A percentile compares a stretch with the other conserved stretches of the same genome.
phyloP scores from a whole-genome alignment of 257 asterid species.

The Ocimum tenuiflorum region DNA sequence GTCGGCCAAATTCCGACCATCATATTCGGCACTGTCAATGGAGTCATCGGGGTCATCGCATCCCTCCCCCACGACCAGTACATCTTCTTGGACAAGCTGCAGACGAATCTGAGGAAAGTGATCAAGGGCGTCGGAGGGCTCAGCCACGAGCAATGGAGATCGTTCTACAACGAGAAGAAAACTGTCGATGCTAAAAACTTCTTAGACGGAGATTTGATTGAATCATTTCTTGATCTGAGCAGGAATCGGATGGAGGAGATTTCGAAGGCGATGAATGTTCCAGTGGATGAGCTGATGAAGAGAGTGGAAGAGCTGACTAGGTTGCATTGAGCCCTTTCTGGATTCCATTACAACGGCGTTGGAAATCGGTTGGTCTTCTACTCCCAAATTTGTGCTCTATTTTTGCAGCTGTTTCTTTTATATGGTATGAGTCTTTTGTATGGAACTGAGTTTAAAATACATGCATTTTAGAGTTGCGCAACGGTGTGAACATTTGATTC shows the following conservation, averaged over 20 bases:
- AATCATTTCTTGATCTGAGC: slow-evolving; percentile 80
- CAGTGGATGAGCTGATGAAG: slow-evolving; percentile 92
- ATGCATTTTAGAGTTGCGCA: neutral
- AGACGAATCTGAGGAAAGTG: slow-evolving; percentile 63
- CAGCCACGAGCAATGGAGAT: slow-evolving; percentile 96
- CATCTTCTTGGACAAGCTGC: slow-evolving; percentile 73
- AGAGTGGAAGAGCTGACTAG: slow-evolving; percentile 94
- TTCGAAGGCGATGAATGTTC: slow-evolving; percentile 52
- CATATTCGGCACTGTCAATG: slow-evolving; percentile 89
- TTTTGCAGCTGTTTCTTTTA: neutral
- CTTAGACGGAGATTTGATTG: slow-evolving; percentile 88
- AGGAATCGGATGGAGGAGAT: slow-evolving; percentile 78
- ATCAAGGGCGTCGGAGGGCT: slow-evolving; percentile 95
- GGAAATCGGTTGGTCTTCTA: neutral
- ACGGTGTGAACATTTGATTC: neutral
- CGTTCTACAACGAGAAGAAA: slow-evolving; percentile 85
- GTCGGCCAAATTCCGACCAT: slow-evolving; percentile 92
- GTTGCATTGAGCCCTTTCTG: slow-evolving; percentile 44
- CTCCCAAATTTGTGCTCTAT: neutral
- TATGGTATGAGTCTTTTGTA: neutral
- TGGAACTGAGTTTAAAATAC: neutral
- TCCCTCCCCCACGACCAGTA: slow-evolving; percentile 85
- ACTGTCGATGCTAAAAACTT: slow-evolving; percentile 73
- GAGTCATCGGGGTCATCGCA: slow-evolving; percentile 87
- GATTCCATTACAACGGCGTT: neutral